Conservation (phyloP, 2,329 filamentous ascomycete species). For the Pyrenophora seminiperda region DNA sequence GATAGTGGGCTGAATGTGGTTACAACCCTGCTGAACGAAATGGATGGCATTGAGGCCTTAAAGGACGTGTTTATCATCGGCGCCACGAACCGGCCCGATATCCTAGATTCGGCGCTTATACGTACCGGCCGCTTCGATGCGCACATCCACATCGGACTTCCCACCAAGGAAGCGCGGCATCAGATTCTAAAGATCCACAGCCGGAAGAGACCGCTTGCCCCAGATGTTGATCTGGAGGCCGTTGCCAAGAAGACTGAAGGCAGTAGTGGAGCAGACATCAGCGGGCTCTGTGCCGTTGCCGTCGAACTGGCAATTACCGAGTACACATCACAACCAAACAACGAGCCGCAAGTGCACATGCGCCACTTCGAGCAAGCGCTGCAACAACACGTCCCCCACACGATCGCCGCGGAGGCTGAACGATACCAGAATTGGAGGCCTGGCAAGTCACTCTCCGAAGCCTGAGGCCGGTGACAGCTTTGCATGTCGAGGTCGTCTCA, state of each 20-base stretch:
- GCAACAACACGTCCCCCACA: conserved; percentile 49
- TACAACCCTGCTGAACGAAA: conserved; percentile 87
- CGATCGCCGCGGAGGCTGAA: conserved; percentile 51
- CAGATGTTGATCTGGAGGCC: conserved; percentile 68
- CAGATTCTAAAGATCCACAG: conserved; percentile 77
- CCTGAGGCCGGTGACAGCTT: conserved; percentile 6
- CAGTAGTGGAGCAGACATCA: conserved; percentile 85
- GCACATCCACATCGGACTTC: conserved; percentile 83
- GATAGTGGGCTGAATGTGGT: conserved; percentile 77
- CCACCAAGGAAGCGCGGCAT: conserved; percentile 71
- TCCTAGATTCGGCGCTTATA: conserved; percentile 83
- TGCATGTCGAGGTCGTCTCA: background rate
- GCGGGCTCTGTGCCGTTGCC: conserved; percentile 57
- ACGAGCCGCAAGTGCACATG: conserved; percentile 47
- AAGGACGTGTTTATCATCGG: conserved; percentile 85
- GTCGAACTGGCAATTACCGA: conserved; percentile 46
- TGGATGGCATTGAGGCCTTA: conserved; percentile 90
- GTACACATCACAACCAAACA: conserved; percentile 30
- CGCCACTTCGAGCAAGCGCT: conserved; percentile 56
- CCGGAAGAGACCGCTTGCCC: conserved; percentile 62
- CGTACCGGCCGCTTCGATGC: conserved; percentile 85
- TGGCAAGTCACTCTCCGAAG: conserved; percentile 38
- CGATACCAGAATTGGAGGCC: conserved; percentile 51
- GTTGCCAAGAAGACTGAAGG: conserved; percentile 72
- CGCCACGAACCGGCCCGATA: conserved; percentile 88